Base-by-base conservation (phyloP, 257 asterid species). In the Primulina huaijiensis region DNA sequence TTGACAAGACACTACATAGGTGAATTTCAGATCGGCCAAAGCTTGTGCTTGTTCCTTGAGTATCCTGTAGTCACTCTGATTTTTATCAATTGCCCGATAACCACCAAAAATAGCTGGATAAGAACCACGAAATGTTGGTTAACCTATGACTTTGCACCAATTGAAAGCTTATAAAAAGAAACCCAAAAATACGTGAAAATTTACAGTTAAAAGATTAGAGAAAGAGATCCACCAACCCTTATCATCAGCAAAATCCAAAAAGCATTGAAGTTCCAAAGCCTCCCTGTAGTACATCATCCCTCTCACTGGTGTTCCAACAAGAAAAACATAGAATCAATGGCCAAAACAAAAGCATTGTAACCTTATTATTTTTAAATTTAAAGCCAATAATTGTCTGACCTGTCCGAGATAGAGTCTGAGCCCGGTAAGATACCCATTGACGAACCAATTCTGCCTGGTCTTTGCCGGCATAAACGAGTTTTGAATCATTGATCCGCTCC, bases 261-360 rank as follows among this genome's bases (percentile, higher is more conserved):
- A 94, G 87, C 90, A 91, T 70, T 94, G 99, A 76, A 94, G 98
- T 68, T 91, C 96, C 77, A 94, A 85, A 60, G 99, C 85, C 65
- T 86, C 91, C 68, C 95, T 83, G 82, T 91, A 89, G 84, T 94
- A 94, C 96, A 91, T 91, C 98, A 94, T 94, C 78, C 99, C 99
- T 79, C 98, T 84, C 64, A 94, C 99, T 94, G 91, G 60, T 37
- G 64, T 62, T 70, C 70, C 66, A 77, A 62, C 56, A 70, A 72
- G 67, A 70, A 55, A 67, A 25, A 63, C 4, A 21, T 17, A 61
- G 66, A 59, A 52, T 37, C 9, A 58, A 33, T 34, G 72, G 37
- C 50, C 23, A 58, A 27, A 65, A 23, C 16, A 60, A 69, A 27
- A 20, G 56, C 10, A 11, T 3, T 40, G 29, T 43, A 17, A 61